Conservation (phyloP, 148 eudicot genomes). For the Cornus florida region DNA sequence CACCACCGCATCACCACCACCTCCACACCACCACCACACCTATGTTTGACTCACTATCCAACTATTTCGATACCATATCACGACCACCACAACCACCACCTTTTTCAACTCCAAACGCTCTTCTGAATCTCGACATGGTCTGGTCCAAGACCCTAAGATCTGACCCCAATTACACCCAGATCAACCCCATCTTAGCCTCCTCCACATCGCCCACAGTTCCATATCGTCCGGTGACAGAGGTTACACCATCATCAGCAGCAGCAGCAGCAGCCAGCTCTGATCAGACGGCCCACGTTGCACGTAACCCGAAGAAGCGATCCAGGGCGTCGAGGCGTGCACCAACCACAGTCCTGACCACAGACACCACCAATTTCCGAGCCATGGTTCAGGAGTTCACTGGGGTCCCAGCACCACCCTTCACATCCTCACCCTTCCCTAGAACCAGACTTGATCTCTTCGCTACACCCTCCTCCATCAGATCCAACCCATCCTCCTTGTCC, state of each 20-base stretch:
- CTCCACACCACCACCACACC: slow-evolving; percentile 12
- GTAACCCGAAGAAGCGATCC: slow-evolving; percentile 77
- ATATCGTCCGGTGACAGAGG: slow-evolving; percentile 6
- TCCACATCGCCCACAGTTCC: slow-evolving; percentile 3
- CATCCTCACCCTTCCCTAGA: slow-evolving; percentile 44
- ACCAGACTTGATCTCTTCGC: slow-evolving; percentile 49
- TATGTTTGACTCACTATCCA: slow-evolving; percentile 24
- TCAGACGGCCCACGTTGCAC: slow-evolving; percentile 7
- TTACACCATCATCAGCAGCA: not conserved
- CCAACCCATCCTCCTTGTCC: slow-evolving; percentile 14
- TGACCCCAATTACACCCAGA: slow-evolving; percentile 19
- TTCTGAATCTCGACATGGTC: slow-evolving; percentile 31
- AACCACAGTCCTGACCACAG: slow-evolving; percentile 82
- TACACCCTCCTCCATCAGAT: slow-evolving; percentile 32
- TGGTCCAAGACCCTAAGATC: slow-evolving; percentile 41
- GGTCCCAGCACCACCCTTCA: slow-evolving; percentile 66
- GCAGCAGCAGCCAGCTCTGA: not conserved
- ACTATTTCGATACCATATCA: slow-evolving; percentile 21
- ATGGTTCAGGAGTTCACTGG: slow-evolving; percentile 98
- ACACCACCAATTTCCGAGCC: slow-evolving; percentile 83
- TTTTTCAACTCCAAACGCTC: slow-evolving; percentile 18
- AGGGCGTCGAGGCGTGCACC: slow-evolving; percentile 87
- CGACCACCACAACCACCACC: slow-evolving; percentile 20
- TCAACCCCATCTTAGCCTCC: slow-evolving; percentile 7
- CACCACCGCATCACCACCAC: not conserved